Base-by-base conservation (phyloP, 1,139 yeast genomes). In the Scheffersomyces lignicola region DNA sequence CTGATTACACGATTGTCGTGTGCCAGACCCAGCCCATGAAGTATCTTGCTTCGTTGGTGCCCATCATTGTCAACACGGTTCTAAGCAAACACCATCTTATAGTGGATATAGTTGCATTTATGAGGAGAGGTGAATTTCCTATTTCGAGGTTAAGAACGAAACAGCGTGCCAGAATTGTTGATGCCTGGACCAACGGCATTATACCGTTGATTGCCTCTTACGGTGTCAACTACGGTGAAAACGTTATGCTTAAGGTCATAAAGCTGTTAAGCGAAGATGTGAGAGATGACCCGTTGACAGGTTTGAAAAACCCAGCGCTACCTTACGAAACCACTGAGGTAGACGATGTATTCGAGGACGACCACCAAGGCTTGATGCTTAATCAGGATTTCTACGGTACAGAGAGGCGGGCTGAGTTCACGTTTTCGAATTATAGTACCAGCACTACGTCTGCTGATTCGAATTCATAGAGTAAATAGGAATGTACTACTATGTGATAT, bases 61-160 rank as follows among this genome's bases (percentile, higher is more conserved):
- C 97, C 0, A 75, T 90, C 27, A 75, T 92, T 34, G 88, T 86
- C 31, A 83, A 88, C 45, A 80, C 83, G 4, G 79, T 90, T 1
- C 65, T 92, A 47, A 82, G 87, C 44, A 83, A 78, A 46, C 96
- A 90, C 55, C 95, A 89, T 47, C 63, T 92, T 39, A 76, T 88
- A n/a, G 69, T 89, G 29, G 97, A 92, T 57, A 75, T 89, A 31
- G 85, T 94, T 33, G 86, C 90, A 0, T 92, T 90, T 58, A 79
- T 86, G 36, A 78, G 76, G 37, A 69, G 69, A 34, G 83, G 80
- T 0, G 78, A 71, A 30, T 76, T 83, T 44, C 90, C 89, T 1
- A 68, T 74, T 30, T 85, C 92, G 18, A 65, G 88, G 45, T 62
- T 83, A 35, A 89, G 90, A 11, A 80, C 80, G 37, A 82, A 79